phyloP scores from a whole-genome alignment of 805 yeast species.

The Saccharomycopsis fermentans region DNA sequence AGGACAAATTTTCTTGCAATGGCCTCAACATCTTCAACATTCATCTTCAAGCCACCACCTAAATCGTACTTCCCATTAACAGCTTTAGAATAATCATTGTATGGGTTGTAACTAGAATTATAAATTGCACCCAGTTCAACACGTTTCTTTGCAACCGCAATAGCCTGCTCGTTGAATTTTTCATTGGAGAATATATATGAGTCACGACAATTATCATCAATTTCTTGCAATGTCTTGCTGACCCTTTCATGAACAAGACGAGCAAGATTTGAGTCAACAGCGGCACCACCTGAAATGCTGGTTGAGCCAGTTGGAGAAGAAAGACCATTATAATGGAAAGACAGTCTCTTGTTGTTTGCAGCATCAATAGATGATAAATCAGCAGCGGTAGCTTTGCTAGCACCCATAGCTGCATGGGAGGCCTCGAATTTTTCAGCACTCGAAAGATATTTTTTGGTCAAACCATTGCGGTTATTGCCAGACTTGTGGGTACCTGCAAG shows the following conservation, averaged over 20 bases:
- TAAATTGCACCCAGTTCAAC: constrained; percentile 38
- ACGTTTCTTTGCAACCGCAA: constrained; percentile 64
- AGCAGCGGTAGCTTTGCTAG: constrained; percentile 39
- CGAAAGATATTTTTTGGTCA: background rate
- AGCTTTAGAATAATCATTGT: constrained; percentile 24
- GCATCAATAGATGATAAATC: constrained; percentile 14
- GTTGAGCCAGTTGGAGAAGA: constrained; percentile 20
- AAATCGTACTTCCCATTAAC: constrained; percentile 33
- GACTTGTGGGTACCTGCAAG: constrained; percentile 22
- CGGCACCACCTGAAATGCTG: background rate
- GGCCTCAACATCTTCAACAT: constrained; percentile 62
- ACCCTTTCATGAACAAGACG: constrained; percentile 27
- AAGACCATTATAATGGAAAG: constrained; percentile 12
- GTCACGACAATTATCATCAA: constrained; percentile 34
- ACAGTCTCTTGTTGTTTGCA: background rate
- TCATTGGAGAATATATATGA: constrained; percentile 35
- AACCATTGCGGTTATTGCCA: background rate
- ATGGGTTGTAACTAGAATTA: background rate
- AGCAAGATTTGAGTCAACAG: constrained; percentile 25
- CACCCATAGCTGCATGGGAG: constrained; percentile 45
- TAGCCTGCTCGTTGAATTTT: constrained; percentile 60
- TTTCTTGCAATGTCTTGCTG: constrained; percentile 27
- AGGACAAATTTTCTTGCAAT: constrained; percentile 72
- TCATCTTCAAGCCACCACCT: constrained; percentile 82
- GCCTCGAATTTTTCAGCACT: constrained; percentile 24